Percentiles rank a stretch among this genome's conserved stretches.
These are phyloP conservation scores for Candida adriatica DNA, from an alignment of 805 yeast species.

Conservation along the genomic window DNA sequence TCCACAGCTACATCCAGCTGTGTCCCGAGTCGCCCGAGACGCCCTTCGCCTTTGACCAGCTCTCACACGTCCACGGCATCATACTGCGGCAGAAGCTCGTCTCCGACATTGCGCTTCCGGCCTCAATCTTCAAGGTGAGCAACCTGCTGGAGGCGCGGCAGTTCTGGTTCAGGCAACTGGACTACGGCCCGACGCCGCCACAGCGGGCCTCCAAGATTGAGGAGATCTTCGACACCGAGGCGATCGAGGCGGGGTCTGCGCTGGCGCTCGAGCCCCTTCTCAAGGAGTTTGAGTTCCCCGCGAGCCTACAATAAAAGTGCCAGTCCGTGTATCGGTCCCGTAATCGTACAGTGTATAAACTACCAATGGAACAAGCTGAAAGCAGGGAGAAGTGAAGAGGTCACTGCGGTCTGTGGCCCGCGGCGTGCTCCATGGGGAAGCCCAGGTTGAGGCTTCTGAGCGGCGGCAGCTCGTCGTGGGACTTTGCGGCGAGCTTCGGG, in stretches of 20 bases:
- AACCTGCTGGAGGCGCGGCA: constrained; percentile 10
- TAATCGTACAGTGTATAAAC: no score
- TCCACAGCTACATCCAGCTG: constrained; percentile 9
- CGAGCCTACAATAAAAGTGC: background rate
- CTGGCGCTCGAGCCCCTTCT: constrained; percentile 2
- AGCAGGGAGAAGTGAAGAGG: no score
- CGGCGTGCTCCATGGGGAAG: constrained; percentile 23
- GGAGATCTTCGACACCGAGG: constrained; percentile 1
- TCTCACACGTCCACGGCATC: constrained; percentile 13
- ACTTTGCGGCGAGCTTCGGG: constrained; percentile 17
- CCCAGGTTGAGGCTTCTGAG: constrained; percentile 22
- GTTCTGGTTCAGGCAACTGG: constrained; percentile 8
- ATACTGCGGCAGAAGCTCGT: constrained; percentile 12
- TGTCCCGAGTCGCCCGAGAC: constrained; percentile 7
- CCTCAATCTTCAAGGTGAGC: constrained; percentile 7
- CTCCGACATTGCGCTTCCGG: constrained; percentile 14
- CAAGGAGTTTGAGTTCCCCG: constrained; percentile 6
- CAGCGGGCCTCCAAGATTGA: constrained; percentile 1
- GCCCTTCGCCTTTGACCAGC: constrained; percentile 14
- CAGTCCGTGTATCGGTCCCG: no score
- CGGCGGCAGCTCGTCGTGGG: constrained; percentile 22
- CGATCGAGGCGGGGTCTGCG: background rate
- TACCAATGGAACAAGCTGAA: no score
- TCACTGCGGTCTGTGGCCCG: no score
- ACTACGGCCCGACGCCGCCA: background rate